Evolutionary conservation across 441 rosid species (phyloP).

Genomic region (Syzygium malaccense): DNA sequence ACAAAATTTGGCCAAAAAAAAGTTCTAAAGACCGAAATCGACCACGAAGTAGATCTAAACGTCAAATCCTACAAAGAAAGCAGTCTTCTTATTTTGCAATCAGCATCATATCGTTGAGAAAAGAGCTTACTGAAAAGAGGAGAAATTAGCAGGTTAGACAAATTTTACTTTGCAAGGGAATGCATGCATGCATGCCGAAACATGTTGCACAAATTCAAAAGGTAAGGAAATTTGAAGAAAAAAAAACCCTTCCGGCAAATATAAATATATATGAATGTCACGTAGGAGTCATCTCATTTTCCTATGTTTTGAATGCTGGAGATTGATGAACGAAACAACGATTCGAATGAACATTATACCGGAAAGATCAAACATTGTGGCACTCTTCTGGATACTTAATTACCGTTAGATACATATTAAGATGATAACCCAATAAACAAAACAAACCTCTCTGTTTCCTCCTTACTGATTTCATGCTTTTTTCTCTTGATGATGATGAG

Average conservation of each 20-base stretch:
- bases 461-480: background rate
- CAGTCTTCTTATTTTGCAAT: no score
- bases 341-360: background rate
- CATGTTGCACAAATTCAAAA: no score
- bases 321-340: no score
- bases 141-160: no score
- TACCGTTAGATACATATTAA: background rate
- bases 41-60: no score
- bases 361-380: background rate
- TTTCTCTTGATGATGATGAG: background rate
- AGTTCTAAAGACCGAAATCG: no score
- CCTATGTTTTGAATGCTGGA: background rate
- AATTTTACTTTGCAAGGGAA: no score
- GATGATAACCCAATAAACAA: background rate
- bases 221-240: background rate
- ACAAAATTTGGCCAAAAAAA: background rate
- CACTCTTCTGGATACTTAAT: background rate
- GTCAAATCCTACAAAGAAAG: no score
- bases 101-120: no score
- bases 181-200: no score
- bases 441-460: background rate
- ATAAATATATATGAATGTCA: no score
- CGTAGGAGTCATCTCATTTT: background rate
- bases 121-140: no score
- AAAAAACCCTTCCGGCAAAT: fast-evolving